Percentiles rank a stretch among this genome's conserved stretches.
Conservation (phyloP, 768 basidiomycete species). For the Leccinum obscurum region DNA sequence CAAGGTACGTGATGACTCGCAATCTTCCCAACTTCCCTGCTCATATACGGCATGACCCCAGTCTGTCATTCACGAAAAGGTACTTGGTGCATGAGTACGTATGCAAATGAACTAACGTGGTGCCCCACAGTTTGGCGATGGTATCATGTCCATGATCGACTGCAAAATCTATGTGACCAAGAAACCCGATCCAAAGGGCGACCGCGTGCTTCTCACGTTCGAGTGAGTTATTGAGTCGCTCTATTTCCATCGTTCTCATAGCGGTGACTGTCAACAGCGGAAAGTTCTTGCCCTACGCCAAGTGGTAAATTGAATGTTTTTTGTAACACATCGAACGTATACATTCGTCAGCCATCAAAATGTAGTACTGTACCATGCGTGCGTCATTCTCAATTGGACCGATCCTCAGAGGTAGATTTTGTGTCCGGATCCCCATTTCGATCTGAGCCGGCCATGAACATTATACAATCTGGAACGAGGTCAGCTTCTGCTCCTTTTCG, state of each 20-base stretch:
- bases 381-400: constrained; percentile 7
- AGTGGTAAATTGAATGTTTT: constrained; percentile 46
- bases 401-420: background rate
- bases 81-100: constrained; percentile 15
- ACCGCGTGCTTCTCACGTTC: constrained; percentile 76
- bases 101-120: background rate
- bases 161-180: constrained; percentile 67
- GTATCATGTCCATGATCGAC: constrained; percentile 90
- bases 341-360: background rate
- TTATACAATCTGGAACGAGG: constrained; percentile 8
- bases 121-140: constrained; percentile 67
- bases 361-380: background rate
- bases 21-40: background rate
- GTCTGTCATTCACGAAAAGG: constrained; percentile 81
- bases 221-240: constrained; percentile 51
- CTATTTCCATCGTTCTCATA: constrained; percentile 2
- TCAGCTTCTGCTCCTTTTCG: constrained; percentile 1
- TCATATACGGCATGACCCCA: constrained; percentile 21
- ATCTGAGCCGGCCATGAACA: constrained; percentile 11
- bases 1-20: constrained; percentile 48
- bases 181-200: constrained; percentile 77
- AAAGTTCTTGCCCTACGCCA: constrained; percentile 74
- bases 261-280: constrained; percentile 45
- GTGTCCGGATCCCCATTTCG: constrained; percentile 8
- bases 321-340: constrained; percentile 4